A percentile compares a stretch with the other conserved stretches of the same genome.
phyloP scores from a whole-genome alignment of 2,329 filamentous ascomycete genomes.

The Rhexocercosporidium sp. region DNA sequence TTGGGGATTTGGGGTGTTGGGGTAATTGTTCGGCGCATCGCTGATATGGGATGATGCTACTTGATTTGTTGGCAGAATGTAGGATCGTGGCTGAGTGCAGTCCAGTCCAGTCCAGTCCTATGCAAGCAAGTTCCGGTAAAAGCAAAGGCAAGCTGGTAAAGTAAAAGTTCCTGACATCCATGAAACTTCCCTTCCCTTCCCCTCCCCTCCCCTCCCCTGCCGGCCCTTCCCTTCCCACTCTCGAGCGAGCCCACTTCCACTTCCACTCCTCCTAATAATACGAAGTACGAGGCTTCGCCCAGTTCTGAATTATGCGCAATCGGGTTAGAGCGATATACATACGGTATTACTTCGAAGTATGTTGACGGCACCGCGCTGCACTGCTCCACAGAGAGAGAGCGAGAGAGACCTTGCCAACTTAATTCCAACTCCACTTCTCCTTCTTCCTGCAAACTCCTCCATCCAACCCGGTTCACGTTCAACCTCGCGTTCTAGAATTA shows the following conservation, averaged over 20 bases:
- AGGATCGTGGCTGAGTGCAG: constrained; percentile 1
- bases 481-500: not conserved
- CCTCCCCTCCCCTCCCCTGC: no score
- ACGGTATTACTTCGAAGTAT: no score
- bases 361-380: not conserved
- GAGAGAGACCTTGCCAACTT: not conserved
- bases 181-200: not conserved
- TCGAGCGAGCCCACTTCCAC: no score
- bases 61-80: not conserved
- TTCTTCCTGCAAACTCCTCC: not conserved
- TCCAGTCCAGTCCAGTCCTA: constrained; percentile 1
- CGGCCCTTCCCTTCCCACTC: no score
- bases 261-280: not conserved
- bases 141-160: not conserved
- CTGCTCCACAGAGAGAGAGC: not conserved
- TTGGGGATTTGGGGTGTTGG: no score
- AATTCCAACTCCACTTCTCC: constrained; percentile 1
- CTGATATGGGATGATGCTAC: not conserved
- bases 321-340: constrained; percentile 7
- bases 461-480: not conserved
- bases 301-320: not conserved
- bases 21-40: constrained; percentile 4
- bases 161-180: not conserved
- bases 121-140: not conserved
- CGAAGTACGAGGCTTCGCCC: constrained; percentile 8